A percentile compares a stretch with the other conserved stretches of the same genome.
Evolutionary conservation across 108 stramenopile species (phyloP).

Genomic region (Epithemia pelagica): DNA sequence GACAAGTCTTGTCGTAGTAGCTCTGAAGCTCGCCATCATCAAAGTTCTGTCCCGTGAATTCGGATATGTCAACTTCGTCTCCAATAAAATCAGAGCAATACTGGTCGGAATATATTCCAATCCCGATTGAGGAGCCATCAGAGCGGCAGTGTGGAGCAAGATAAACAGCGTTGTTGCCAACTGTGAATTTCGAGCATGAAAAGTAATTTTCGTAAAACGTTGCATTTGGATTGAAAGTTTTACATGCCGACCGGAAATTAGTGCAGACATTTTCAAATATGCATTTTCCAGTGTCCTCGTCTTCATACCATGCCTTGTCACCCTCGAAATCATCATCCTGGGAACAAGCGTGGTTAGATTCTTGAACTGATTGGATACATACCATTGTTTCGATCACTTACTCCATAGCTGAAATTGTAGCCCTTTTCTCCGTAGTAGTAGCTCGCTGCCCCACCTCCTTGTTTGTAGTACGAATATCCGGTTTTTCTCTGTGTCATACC

Average conservation of each 20-base stretch:
- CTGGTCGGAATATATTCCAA: conserved; percentile 70
- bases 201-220: conserved; percentile 28
- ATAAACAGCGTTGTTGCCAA: conserved; percentile 37
- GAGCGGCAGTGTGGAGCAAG: conserved; percentile 64
- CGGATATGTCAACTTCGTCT: conserved; percentile 18
- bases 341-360: not conserved
- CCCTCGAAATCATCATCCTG: not conserved
- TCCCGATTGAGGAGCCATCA: conserved; percentile 65
- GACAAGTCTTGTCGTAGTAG: conserved; percentile 39
- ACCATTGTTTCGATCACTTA: not conserved
- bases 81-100: conserved; percentile 62
- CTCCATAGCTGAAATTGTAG: not conserved
- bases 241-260: conserved; percentile 35
- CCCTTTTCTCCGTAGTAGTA: conserved; percentile 1
- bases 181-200: conserved; percentile 29
- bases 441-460: conserved; percentile 1
- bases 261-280: conserved; percentile 26
- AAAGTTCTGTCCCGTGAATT: conserved; percentile 24
- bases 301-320: not conserved
- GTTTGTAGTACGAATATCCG: conserved; percentile 8
- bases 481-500: no score
- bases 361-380: conserved; percentile 1
- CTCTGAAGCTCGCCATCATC: conserved; percentile 22
- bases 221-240: conserved; percentile 33
- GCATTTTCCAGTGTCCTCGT: conserved; percentile 14